A percentile compares a stretch with the other conserved stretches of the same genome.
Conservation (phyloP, 1,139 yeast species). For the Pichia sp. region DNA sequence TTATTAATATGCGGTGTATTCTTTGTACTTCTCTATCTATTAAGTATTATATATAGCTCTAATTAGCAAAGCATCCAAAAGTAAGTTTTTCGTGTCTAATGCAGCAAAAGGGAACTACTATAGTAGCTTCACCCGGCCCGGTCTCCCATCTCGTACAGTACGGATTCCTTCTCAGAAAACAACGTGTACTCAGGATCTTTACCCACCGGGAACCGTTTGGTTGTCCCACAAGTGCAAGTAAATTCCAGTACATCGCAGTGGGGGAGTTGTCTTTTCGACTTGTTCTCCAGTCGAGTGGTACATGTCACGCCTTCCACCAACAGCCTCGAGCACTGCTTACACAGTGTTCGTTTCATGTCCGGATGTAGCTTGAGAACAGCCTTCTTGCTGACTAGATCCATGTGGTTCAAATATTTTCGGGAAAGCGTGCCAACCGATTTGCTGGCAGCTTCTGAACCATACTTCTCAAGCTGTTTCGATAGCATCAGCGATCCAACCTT, state of each 20-base stretch:
- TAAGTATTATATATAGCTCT: slow-evolving; percentile 5
- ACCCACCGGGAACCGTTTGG: slow-evolving; percentile 40
- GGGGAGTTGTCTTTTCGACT: slow-evolving; percentile 26
- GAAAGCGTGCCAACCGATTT: slow-evolving; percentile 37
- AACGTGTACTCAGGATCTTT: slow-evolving; percentile 31
- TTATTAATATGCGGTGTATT: slow-evolving; percentile 2
- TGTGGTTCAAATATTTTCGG: slow-evolving; percentile 44
- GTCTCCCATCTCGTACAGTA: slow-evolving; percentile 23
- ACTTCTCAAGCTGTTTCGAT: slow-evolving; percentile 4
- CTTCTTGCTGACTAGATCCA: slow-evolving; percentile 54
- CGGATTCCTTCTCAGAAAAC: slow-evolving; percentile 19
- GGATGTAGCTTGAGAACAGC: slow-evolving; percentile 62
- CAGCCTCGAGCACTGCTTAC: slow-evolving; percentile 53
- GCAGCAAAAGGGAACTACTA: background rate
- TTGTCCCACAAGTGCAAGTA: slow-evolving; percentile 36
- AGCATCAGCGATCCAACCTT: slow-evolving; percentile 42
- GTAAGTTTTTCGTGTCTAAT: background rate
- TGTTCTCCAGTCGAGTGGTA: slow-evolving; percentile 34
- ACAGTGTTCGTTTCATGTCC: slow-evolving; percentile 52
- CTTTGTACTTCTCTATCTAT: slow-evolving; percentile 1
- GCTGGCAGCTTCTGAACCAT: background rate
- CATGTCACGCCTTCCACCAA: slow-evolving; percentile 44
- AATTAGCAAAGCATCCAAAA: slow-evolving; percentile 1
- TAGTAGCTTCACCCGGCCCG: background rate
- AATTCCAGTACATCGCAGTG: slow-evolving; percentile 32